Base-by-base conservation (phyloP, 2,329 filamentous ascomycete species). In the Xylariaceae sp. region DNA sequence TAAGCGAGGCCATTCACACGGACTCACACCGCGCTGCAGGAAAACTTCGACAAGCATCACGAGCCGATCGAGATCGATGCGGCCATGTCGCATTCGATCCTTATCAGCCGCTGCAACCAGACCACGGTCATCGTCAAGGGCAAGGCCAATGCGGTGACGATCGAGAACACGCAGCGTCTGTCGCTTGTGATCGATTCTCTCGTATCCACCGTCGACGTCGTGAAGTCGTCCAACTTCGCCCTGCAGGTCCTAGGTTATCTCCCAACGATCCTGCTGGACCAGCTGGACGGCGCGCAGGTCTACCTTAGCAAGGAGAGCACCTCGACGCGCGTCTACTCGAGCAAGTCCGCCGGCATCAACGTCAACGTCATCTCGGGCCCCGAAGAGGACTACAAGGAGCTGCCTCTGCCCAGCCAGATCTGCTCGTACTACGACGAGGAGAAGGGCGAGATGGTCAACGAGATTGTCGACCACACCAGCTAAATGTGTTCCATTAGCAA, bases 71-170 rank as follows among this genome's bases (percentile, higher is more conserved):
- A 93, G 72, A 88, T 97, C 65, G 83, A 93, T 50, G 93, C 91
- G 10, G 82, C 86, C 62, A 86, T 96, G 70, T 86, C 87, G 44
- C 95, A 99, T 62, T 96, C 92, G 1, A 86, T 99, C 62, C 86
- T 98, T 63, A 95, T 99, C 72, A 91, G 89, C 69, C 89, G 90
- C 66, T 98, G 93, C 82, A 92, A 87, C 75, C 95, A 95, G 75
- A 90, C 90, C 4, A 96, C 93, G 20, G 84, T 99, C 68, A 89
- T 96, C 65, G 79, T 99, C 70, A 89, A 86, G 70, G 93, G 91
- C 75, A 99, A 99, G 77, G 92, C 91, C 55, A 99, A 99, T 72
- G 92, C 95, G n/a, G 90, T 99, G 60, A 93, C 92, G 4, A 84
- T 98, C 65, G 95, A 98, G 77, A 97, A 97, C 77, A 93, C 89